Base-by-base conservation (phyloP, 2,329 filamentous ascomycete species). In the Colletotrichum kahawae region DNA sequence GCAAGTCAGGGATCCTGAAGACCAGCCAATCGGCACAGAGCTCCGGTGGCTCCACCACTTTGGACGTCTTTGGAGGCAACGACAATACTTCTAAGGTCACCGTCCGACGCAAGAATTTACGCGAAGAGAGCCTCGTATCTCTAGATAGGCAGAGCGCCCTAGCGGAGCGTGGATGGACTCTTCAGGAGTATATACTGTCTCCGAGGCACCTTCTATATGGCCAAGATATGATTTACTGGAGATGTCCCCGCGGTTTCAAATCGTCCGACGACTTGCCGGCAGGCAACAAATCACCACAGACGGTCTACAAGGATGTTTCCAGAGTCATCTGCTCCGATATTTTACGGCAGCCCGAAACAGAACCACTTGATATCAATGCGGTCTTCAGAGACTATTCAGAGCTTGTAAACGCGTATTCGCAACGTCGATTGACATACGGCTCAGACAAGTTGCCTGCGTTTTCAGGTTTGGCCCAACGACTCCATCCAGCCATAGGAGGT, bases 141-240 rank as follows among this genome's bases (percentile, higher is more conserved):
- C 7, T 68, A 7, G 64, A 63, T 6, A 43, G 16, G 9, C 13
- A 29, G 4, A 54, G 56, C 57, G 56, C 64, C 3, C 21, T 74
- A 24, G 10, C 27, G 18, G 16, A 13, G 7, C 67, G 71, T 2
- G 59, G 65, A 0, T 73, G 59, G 71, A 60, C 71, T 4, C 54
- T 74, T 4, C 48, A 70, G 12, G 67, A 70, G n/a, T 70, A 66
- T 10, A 57, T 74, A 2, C 33, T 74, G n/a, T 70, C 71, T 4
- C 71, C 59, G 14, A 43, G 67, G 9, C 59, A 70, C 8, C n/a
- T 65, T 2, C 7, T 70, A 8, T 70, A 70, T 12, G 71, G 48
- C 1, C 24, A 18, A 36, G 24, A 54, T 13, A 54, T 54, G 54
- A 36, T 71, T 4, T 71, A 71, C 27, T 71, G 70, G 70, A 48